Percentiles rank a stretch among this genome's conserved stretches.
Conservation (phyloP, 139 green algal species). For the Tetradesmus lagerheimii region DNA sequence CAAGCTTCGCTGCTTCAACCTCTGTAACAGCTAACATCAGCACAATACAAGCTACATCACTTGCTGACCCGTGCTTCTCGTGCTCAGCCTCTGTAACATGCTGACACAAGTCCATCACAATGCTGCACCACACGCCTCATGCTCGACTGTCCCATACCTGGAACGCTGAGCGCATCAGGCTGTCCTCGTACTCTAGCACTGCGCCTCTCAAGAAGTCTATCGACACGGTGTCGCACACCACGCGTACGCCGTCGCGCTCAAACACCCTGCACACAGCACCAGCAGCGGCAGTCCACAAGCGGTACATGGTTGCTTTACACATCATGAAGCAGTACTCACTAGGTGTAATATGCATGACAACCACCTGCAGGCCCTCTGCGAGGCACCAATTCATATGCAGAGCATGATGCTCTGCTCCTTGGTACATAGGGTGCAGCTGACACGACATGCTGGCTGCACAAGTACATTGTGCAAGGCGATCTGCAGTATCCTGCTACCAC, state of each 20-base stretch:
- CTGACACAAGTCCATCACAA: neutral
- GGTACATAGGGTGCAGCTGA: no score
- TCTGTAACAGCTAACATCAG: no score
- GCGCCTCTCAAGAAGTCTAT: conserved; percentile 87
- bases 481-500: no score
- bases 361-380: no score
- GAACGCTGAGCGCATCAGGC: conserved; percentile 92
- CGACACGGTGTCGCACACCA: conserved; percentile 91
- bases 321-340: neutral
- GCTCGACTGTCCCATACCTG: conserved; percentile 57
- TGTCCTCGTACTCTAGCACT: conserved; percentile 89
- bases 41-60: no score
- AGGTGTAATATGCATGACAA: no score
- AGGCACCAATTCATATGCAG: no score
- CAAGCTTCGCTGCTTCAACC: no score
- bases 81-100: neutral
- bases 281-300: neutral
- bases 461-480: no score
- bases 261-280: conserved; percentile 65
- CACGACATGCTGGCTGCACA: no score
- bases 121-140: neutral
- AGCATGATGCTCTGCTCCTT: no score
- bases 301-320: neutral
- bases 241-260: conserved; percentile 73
- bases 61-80: no score